Evolutionary conservation across 2,329 filamentous ascomycete genomes (phyloP).

Genomic region (Cladosporium oxysporum): DNA sequence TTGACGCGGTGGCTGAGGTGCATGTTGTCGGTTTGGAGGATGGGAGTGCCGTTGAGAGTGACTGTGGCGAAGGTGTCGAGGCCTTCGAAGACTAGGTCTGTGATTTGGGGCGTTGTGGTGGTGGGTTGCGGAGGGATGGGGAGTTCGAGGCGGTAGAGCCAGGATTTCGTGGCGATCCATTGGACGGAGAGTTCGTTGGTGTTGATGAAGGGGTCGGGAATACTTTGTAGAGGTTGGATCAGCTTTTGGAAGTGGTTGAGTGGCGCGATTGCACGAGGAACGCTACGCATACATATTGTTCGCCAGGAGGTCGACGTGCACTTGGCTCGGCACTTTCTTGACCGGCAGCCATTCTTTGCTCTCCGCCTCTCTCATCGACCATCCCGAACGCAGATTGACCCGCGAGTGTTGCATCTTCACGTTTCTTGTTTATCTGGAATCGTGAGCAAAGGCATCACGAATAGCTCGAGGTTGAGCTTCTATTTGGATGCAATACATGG

Average conservation of each 20-base stretch:
- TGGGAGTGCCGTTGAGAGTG: slow-evolving; percentile 23
- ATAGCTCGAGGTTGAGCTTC: neutral
- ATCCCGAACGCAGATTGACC: neutral
- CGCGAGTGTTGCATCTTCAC: neutral
- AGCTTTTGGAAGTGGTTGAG: neutral
- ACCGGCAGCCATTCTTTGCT: neutral
- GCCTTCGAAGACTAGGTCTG: neutral
- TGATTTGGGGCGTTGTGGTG: neutral
- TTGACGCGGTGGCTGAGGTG: slow-evolving; percentile 47
- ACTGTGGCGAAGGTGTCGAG: neutral
- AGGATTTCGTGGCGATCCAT: slow-evolving; percentile 52
- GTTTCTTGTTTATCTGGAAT: neutral
- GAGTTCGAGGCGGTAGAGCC: slow-evolving; percentile 49
- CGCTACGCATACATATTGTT: neutral
- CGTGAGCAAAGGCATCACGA: neutral
- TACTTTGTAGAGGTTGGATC: slow-evolving; percentile 36
- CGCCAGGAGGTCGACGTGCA: neutral
- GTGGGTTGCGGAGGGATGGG: neutral
- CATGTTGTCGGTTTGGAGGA: slow-evolving; percentile 64
- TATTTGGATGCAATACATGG: neutral
- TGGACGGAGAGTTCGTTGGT: slow-evolving; percentile 53
- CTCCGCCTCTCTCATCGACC: neutral
- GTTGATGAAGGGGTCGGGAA: slow-evolving; percentile 52
- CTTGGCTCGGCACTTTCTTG: neutral
- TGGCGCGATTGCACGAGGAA: neutral